Evolutionary conservation across 192 early-diverging fungal genomes (phyloP).

Genomic region (Gryganskiella cystojenkinii): DNA sequence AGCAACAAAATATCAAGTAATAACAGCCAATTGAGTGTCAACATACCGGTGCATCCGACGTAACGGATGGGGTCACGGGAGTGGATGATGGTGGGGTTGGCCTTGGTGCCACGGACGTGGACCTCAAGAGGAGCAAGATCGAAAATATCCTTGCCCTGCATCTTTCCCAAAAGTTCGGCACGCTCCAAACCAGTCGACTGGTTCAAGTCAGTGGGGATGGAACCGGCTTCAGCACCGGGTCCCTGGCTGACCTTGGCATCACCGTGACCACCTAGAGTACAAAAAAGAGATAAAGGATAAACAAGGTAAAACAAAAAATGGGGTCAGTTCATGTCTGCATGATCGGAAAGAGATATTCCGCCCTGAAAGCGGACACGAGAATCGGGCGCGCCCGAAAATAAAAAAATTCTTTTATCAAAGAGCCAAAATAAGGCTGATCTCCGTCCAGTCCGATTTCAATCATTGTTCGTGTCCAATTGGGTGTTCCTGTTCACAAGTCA

Average conservation of each 20-base stretch:
- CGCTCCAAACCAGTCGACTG: conserved; percentile 93
- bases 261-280: conserved; percentile 33
- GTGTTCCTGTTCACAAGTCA: no score
- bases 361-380: no score
- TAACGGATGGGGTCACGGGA: conserved; percentile 85
- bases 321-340: no score
- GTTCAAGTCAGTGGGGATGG: conserved; percentile 86
- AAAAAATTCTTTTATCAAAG: no score
- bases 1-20: conserved; percentile 3
- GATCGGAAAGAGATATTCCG: conserved; percentile 7
- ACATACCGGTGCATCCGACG: conserved; percentile 93
- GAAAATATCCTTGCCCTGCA: conserved; percentile 90
- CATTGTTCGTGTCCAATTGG: no score
- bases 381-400: no score
- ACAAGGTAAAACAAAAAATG: conserved; percentile 1
- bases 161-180: conserved; percentile 83
- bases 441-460: no score
- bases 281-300: conserved; percentile 4
- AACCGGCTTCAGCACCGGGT: conserved; percentile 76
- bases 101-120: conserved; percentile 79
- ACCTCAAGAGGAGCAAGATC: conserved; percentile 86
- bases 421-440: no score
- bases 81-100: conserved; percentile 87
- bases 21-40: conserved; percentile 4
- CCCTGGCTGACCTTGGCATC: conserved; percentile 58